These are phyloP conservation scores for Aschersonia sp. DNA, from an alignment of 2,329 filamentous ascomycete genomes.

Conservation along the genomic window DNA sequence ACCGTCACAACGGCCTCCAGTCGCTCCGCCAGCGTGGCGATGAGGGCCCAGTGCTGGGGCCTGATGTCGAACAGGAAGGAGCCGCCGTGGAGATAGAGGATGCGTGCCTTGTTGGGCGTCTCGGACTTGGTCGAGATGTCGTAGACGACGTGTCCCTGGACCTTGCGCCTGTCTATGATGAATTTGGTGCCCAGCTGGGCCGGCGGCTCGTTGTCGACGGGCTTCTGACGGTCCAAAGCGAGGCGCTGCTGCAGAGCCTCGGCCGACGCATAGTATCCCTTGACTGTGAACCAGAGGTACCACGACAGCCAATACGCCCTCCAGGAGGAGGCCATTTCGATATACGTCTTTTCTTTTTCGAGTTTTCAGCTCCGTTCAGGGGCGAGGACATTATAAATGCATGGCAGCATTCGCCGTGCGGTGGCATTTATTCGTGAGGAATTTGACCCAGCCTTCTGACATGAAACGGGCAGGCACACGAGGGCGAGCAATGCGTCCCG, in stretches of 20 bases:
- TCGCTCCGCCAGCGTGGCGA: conserved; percentile 12
- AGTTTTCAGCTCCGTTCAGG: background rate
- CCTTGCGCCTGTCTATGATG: conserved; percentile 10
- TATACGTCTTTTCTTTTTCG: background rate
- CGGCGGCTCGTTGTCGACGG: conserved; percentile 9
- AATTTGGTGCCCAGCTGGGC: conserved; percentile 11
- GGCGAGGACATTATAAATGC: too few relatives aligned
- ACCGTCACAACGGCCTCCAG: conserved; percentile 16
- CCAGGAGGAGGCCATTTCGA: conserved; percentile 13
- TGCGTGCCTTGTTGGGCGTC: conserved; percentile 11
- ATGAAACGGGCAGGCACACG: background rate
- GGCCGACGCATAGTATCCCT: conserved; percentile 11
- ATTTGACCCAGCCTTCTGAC: background rate
- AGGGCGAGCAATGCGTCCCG: background rate
- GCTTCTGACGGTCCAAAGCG: conserved; percentile 9
- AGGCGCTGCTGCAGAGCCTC: conserved; percentile 12
- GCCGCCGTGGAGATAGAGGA: conserved; percentile 18
- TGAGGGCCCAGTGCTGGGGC: conserved; percentile 14
- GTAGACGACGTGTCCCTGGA: conserved; percentile 10
- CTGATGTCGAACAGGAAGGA: conserved; percentile 15
- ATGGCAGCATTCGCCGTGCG: background rate
- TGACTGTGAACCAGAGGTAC: conserved; percentile 12
- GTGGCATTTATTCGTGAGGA: background rate
- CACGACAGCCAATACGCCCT: conserved; percentile 13
- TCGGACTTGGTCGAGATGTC: conserved; percentile 17